Percentiles rank a stretch among this genome's conserved stretches.
Evolutionary conservation across 2,329 filamentous ascomycete species (phyloP).

Genomic region (Blumeria hordei): DNA sequence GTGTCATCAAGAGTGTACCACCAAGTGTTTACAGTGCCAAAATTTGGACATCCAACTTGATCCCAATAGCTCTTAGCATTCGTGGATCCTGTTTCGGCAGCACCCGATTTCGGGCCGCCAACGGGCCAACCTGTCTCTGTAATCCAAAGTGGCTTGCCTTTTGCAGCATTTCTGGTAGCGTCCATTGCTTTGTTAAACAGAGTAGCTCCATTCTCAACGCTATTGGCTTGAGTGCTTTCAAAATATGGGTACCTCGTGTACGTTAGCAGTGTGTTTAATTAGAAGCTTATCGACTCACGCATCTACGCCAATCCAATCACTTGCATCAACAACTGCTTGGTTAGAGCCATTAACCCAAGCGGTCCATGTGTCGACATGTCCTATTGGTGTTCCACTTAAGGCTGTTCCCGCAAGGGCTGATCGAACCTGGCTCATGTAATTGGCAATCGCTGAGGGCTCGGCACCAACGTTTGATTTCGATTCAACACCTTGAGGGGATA

Average conservation of each 20-base stretch:
- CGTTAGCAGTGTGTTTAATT: background rate
- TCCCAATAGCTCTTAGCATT: constrained; percentile 70
- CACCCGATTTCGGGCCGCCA: constrained; percentile 34
- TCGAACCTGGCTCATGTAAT: constrained; percentile 48
- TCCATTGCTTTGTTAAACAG: constrained; percentile 46
- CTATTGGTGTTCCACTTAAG: constrained; percentile 33
- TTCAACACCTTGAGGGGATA: constrained; percentile 41
- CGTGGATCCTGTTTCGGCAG: constrained; percentile 34
- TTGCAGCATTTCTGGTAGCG: constrained; percentile 30
- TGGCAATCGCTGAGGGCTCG: constrained; percentile 33
- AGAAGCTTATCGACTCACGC: constrained; percentile 16
- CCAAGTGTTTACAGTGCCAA: constrained; percentile 41
- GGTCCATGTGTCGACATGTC: constrained; percentile 82
- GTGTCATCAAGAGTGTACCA: constrained; percentile 59
- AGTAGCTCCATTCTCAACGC: constrained; percentile 33
- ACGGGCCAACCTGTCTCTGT: constrained; percentile 81
- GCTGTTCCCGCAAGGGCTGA: constrained; percentile 35
- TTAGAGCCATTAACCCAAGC: constrained; percentile 53
- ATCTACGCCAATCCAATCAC: constrained; percentile 66
- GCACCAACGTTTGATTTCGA: constrained; percentile 38
- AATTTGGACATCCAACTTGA: constrained; percentile 47
- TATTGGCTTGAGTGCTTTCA: constrained; percentile 42
- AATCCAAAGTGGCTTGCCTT: constrained; percentile 55
- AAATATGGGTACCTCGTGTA: constrained; percentile 44
- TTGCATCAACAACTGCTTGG: constrained; percentile 38